phyloP scores from a whole-genome alignment of 768 basidiomycete genomes.

The Tylopilus sp. region DNA sequence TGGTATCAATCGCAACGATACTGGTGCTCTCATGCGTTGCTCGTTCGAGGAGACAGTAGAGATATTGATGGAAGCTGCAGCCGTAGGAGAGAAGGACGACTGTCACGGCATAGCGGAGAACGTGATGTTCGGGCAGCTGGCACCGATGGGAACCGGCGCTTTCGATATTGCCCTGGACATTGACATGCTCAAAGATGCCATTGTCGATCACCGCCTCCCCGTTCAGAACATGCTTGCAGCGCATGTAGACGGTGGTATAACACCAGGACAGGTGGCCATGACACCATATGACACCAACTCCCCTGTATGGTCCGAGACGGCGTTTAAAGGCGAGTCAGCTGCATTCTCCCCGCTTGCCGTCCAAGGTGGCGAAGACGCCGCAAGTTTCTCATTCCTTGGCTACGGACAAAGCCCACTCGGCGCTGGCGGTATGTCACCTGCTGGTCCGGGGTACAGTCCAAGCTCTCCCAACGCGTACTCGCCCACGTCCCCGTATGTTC shows the following conservation, averaged over 20 bases:
- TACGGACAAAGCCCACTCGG: slow-evolving; percentile 86
- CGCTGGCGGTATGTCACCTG: slow-evolving; percentile 86
- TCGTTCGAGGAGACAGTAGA: slow-evolving; percentile 99
- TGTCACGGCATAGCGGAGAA: slow-evolving; percentile 99
- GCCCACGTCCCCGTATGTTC: slow-evolving; percentile 86
- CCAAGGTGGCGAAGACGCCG: slow-evolving; percentile 79
- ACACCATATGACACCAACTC: slow-evolving; percentile 95
- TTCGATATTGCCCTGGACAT: slow-evolving; percentile 96
- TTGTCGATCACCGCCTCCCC: slow-evolving; percentile 92
- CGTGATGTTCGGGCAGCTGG: slow-evolving; percentile 98
- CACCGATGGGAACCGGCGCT: slow-evolving; percentile 98
- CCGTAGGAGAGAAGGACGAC: slow-evolving; percentile 96
- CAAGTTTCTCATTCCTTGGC: slow-evolving; percentile 68
- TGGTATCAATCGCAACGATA: slow-evolving; percentile 98
- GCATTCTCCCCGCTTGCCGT: slow-evolving; percentile 94
- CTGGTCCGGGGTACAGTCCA: slow-evolving; percentile 83
- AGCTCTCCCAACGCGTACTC: slow-evolving; percentile 89
- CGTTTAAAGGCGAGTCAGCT: slow-evolving; percentile 80
- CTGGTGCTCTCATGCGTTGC: slow-evolving; percentile 97
- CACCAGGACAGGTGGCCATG: slow-evolving; percentile 88
- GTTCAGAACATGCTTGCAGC: slow-evolving; percentile 77
- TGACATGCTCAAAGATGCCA: slow-evolving; percentile 97
- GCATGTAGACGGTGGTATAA: slow-evolving; percentile 84
- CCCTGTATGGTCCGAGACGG: slow-evolving; percentile 74
- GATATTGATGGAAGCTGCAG: slow-evolving; percentile 97